A percentile compares a stretch with the other conserved stretches of the same genome.
phyloP scores from a whole-genome alignment of 371 early-diverging fungal species.

The Zopfochytrium polystomum region DNA sequence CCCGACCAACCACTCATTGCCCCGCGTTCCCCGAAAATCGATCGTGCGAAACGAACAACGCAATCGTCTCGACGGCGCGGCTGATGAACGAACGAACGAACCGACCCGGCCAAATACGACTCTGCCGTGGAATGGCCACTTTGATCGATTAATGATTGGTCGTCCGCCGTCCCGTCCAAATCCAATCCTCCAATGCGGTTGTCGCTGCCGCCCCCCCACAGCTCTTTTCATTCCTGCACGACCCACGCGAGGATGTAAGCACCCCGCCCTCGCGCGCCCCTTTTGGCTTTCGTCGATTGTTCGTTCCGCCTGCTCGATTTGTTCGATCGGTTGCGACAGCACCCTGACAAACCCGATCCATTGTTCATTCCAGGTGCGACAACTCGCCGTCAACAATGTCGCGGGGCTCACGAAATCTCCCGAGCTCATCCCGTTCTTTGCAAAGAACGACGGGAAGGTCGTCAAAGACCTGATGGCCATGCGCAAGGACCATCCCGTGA shows the following conservation, averaged over 20 bases:
- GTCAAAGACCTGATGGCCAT: constrained; percentile 68
- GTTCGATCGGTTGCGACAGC: neutral
- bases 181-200: too few species aligned
- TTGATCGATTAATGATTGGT: too few species aligned
- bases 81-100: too few species aligned
- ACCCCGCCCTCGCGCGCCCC: neutral
- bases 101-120: too few species aligned
- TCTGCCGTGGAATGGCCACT: too few species aligned
- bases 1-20: too few species aligned
- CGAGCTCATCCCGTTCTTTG: constrained; percentile 61
- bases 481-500: constrained; percentile 68
- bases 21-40: too few species aligned
- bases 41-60: too few species aligned
- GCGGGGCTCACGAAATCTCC: constrained; percentile 67
- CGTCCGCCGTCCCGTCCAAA: too few species aligned
- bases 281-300: neutral
- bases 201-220: too few species aligned
- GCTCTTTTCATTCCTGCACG: constrained; percentile 23
- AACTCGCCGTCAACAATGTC: constrained; percentile 76
- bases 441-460: constrained; percentile 55
- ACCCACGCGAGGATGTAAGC: constrained; percentile 22
- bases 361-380: constrained; percentile 55
- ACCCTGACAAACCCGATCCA: neutral
- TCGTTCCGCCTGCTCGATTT: neutral
- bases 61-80: too few species aligned